phyloP scores from a whole-genome alignment of 2,329 filamentous ascomycete genomes.

The Talaromyces sp. region DNA sequence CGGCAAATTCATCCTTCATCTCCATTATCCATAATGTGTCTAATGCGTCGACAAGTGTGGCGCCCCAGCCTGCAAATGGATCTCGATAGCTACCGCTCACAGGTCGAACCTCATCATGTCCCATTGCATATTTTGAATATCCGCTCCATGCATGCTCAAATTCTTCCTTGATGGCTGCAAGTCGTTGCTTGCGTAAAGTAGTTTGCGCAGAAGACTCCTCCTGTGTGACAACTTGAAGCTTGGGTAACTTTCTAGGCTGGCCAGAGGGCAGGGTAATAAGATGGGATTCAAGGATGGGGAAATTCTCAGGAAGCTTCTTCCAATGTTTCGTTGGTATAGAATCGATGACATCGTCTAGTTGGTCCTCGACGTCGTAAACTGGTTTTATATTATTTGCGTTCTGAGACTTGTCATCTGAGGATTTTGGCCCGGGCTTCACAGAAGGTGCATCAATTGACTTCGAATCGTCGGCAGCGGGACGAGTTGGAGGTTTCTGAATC shows the following conservation, averaged over 20 bases:
- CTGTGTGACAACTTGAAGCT: conserved; percentile 68
- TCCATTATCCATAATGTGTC: conserved; percentile 88
- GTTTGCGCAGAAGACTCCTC: conserved; percentile 58
- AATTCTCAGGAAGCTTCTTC: conserved; percentile 68
- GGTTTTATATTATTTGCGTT: conserved; percentile 20
- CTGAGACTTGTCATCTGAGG: background rate
- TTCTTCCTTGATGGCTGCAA: conserved; percentile 64
- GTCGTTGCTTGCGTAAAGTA: conserved; percentile 59
- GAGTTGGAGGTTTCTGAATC: conserved; percentile 5
- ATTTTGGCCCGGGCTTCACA: conserved; percentile 6
- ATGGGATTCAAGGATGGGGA: conserved; percentile 65
- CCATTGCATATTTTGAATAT: conserved; percentile 74
- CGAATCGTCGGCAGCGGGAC: background rate
- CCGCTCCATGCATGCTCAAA: conserved; percentile 75
- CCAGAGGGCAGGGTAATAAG: conserved; percentile 72
- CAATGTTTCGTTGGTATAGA: conserved; percentile 55
- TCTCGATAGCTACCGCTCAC: conserved; percentile 63
- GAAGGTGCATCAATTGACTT: background rate
- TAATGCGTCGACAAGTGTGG: conserved; percentile 74
- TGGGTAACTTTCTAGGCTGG: conserved; percentile 63
- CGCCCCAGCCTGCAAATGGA: conserved; percentile 88
- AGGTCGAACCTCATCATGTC: conserved; percentile 79
- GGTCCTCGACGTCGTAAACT: conserved; percentile 30
- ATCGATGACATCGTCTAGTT: conserved; percentile 25
- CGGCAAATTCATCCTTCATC: conserved; percentile 70